phyloP scores from a whole-genome alignment of 2,329 filamentous ascomycete genomes.

The Tympanopsis confertula region DNA sequence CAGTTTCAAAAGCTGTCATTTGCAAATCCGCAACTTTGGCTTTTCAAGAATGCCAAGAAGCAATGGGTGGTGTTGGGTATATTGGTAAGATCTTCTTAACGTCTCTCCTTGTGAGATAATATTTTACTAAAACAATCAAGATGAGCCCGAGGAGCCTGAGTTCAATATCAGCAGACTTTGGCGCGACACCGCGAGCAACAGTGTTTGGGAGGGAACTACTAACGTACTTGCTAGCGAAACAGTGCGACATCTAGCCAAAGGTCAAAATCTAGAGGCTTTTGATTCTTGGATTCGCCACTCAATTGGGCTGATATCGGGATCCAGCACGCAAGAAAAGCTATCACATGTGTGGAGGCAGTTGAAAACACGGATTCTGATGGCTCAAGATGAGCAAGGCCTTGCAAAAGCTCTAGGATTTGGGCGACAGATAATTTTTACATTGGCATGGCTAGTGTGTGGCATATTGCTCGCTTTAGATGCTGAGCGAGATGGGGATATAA shows the following conservation, averaged over 20 bases:
- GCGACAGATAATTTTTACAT: constrained; percentile 16
- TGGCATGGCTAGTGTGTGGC: constrained; percentile 21
- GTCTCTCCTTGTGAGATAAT: neutral
- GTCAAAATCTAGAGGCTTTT: constrained; percentile 5
- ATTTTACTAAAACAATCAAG: constrained; percentile 4
- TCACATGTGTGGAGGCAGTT: neutral
- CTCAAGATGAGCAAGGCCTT: constrained; percentile 4
- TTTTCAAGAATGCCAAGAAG: constrained; percentile 23
- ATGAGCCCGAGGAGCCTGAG: constrained; percentile 12
- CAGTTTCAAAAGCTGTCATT: constrained; percentile 19
- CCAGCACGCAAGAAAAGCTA: neutral
- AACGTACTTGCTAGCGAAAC: constrained; percentile 4
- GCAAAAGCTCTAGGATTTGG: constrained; percentile 11
- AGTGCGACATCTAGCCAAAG: constrained; percentile 5
- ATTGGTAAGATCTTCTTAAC: constrained; percentile 10
- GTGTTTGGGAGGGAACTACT: constrained; percentile 5
- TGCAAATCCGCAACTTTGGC: constrained; percentile 16
- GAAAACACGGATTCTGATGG: neutral
- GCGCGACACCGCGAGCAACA: constrained; percentile 4
- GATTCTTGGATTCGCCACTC: constrained; percentile 2
- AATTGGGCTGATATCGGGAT: constrained; percentile 2
- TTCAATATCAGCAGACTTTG: constrained; percentile 3
- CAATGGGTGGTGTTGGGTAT: constrained; percentile 23
- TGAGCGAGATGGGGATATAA: constrained; percentile 14
- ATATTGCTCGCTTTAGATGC: constrained; percentile 23